phyloP scores from a whole-genome alignment of 2,329 filamentous ascomycete genomes.

The Phyllosticta citribraziliensis region DNA sequence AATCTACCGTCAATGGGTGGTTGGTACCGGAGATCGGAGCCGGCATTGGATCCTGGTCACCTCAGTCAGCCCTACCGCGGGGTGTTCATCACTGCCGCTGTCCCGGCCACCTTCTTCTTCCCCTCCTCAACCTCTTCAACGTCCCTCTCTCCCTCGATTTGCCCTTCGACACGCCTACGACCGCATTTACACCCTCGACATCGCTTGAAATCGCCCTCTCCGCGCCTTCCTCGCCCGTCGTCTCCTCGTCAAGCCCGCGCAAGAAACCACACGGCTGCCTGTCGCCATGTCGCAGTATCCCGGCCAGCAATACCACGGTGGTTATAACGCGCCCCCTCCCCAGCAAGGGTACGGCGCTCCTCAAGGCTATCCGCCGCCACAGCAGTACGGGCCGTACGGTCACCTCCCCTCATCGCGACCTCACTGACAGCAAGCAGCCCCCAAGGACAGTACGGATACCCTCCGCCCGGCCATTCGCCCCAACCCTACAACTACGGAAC shows the following conservation, averaged over 20 bases:
- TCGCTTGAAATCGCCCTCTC: background rate
- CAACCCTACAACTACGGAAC: constrained; percentile 31
- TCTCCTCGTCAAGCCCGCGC: background rate
- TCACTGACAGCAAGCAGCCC: constrained; percentile 14
- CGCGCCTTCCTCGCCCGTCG: background rate
- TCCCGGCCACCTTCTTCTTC: background rate
- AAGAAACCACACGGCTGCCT: background rate
- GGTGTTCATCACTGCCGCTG: background rate
- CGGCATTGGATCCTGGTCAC: background rate
- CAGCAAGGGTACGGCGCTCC: constrained; percentile 17
- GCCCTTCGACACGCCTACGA: background rate
- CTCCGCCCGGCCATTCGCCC: constrained; percentile 24
- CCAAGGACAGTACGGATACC: constrained; percentile 28
- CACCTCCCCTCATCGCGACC: background rate
- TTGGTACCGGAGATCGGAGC: background rate
- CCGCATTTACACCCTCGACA: background rate
- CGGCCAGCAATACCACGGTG: constrained; percentile 30
- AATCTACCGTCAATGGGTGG: background rate
- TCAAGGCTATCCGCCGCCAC: constrained; percentile 14
- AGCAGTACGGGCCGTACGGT: constrained; percentile 11
- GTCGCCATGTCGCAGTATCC: constrained; percentile 32
- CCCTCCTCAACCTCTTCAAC: background rate
- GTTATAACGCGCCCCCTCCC: constrained; percentile 32
- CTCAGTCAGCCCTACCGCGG: background rate
- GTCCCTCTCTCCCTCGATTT: background rate